Conservation (phyloP, 257 asterid species). For the Jaltomata sinuosa region DNA sequence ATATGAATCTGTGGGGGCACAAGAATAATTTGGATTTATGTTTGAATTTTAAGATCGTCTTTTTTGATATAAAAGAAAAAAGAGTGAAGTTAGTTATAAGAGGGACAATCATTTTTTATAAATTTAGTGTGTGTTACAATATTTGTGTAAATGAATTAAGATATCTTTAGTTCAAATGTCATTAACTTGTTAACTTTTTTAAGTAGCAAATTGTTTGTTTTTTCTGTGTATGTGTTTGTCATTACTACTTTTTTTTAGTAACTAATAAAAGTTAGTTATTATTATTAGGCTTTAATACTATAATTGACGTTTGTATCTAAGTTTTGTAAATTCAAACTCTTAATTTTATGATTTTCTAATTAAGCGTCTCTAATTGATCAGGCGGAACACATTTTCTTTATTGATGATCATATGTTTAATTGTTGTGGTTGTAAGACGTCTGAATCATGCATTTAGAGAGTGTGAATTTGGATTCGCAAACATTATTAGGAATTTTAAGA, state of each 20-base stretch:
- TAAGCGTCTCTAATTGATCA: too few species aligned
- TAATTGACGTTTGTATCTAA: background rate
- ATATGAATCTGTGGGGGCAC: background rate
- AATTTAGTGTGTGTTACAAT: background rate
- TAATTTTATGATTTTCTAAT: too few species aligned
- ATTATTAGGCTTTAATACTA: background rate
- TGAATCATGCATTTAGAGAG: rapidly evolving
- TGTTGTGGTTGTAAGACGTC: background rate
- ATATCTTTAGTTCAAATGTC: background rate
- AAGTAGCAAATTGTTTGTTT: background rate
- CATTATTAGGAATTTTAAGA: background rate
- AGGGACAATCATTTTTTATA: background rate
- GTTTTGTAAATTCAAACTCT: background rate
- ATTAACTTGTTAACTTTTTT: background rate
- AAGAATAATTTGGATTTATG: background rate
- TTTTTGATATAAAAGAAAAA: background rate
- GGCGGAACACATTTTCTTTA: background rate
- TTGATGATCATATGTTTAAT: background rate
- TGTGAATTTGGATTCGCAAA: background rate
- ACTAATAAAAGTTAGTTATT: background rate
- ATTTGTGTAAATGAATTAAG: background rate
- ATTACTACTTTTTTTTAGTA: background rate
- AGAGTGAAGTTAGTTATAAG: background rate
- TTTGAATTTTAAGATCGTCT: background rate
- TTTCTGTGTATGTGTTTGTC: background rate